Percentiles rank a stretch among this genome's conserved stretches.
Evolutionary conservation across 2,329 filamentous ascomycete genomes (phyloP).

Genomic region (Pseudogymnoascus sp.): DNA sequence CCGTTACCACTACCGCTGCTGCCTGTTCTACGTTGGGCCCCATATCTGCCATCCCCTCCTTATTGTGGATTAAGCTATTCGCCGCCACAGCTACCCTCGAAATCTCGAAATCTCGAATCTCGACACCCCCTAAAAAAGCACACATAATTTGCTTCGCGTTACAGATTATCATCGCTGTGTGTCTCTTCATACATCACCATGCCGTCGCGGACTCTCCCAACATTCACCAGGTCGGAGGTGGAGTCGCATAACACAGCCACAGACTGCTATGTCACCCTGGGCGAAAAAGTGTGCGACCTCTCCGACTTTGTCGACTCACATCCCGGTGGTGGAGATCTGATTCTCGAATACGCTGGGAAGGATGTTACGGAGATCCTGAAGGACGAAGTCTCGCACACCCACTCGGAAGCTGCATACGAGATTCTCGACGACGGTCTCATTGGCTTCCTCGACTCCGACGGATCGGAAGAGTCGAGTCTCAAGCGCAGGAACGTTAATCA

Average conservation of each 20-base stretch:
- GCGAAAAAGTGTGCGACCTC: conserved; percentile 86
- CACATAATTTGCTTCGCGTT: neutral
- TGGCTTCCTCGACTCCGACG: conserved; percentile 62
- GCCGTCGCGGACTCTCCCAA: conserved; percentile 75
- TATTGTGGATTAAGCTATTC: neutral
- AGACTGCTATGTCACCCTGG: conserved; percentile 89
- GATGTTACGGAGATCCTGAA: conserved; percentile 76
- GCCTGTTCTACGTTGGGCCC: neutral
- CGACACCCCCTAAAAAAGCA: neutral
- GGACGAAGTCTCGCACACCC: conserved; percentile 72
- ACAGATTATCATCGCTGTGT: neutral
- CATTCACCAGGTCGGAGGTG: conserved; percentile 72
- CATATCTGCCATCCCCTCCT: neutral
- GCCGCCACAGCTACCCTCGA: neutral
- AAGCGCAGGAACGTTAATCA: conserved; percentile 31
- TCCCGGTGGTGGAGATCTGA: conserved; percentile 79
- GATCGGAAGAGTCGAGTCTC: conserved; percentile 30
- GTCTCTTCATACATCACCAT: conserved; percentile 37
- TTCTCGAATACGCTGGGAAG: conserved; percentile 82
- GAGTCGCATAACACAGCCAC: conserved; percentile 67
- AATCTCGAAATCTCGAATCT: neutral
- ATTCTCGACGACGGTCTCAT: conserved; percentile 80
- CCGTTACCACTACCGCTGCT: neutral
- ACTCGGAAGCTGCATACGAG: conserved; percentile 92
- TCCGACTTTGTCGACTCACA: conserved; percentile 86